Conservation (phyloP, 2,329 filamentous ascomycete genomes). For the Cercospora sesami region DNA sequence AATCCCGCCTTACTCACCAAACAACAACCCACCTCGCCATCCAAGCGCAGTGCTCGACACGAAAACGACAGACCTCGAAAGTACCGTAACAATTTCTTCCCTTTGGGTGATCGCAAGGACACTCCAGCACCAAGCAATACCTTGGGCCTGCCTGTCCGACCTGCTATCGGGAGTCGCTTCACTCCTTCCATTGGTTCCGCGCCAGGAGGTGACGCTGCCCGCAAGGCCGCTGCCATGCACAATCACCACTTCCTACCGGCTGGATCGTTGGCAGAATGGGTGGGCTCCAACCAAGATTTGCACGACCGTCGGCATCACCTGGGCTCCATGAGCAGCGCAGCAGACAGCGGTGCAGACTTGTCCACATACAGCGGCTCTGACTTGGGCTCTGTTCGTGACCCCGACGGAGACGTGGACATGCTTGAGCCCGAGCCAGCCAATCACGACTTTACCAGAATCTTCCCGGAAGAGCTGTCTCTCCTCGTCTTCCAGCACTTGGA, state of each 20-base stretch:
- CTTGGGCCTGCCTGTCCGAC: constrained; percentile 24
- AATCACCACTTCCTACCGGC: constrained; percentile 20
- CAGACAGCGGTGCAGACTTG: constrained; percentile 42
- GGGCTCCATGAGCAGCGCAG: constrained; percentile 38
- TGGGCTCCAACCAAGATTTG: constrained; percentile 21
- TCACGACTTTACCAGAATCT: constrained; percentile 43
- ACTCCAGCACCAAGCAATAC: constrained; percentile 37
- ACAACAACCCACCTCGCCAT: constrained; percentile 33
- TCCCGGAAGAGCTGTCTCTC: constrained; percentile 61
- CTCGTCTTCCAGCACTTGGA: constrained; percentile 62
- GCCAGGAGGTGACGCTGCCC: constrained; percentile 36
- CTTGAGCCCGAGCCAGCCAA: constrained; percentile 12
- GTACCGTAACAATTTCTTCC: constrained; percentile 25
- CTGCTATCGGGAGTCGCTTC: constrained; percentile 19
- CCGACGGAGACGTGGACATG: constrained; percentile 38
- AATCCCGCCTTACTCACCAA: constrained; percentile 15
- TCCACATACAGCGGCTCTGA: constrained; percentile 31
- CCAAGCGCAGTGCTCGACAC: constrained; percentile 34
- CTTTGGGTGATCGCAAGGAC: constrained; percentile 35
- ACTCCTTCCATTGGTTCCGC: constrained; percentile 22
- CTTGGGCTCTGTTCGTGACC: constrained; percentile 30
- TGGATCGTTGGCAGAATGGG: constrained; percentile 5
- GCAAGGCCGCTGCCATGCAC: constrained; percentile 34
- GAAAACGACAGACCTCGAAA: constrained; percentile 35
- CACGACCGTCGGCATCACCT: constrained; percentile 30